phyloP scores from a whole-genome alignment of 2,329 filamentous ascomycete species.

The Cephalotrichum gorgonifer region DNA sequence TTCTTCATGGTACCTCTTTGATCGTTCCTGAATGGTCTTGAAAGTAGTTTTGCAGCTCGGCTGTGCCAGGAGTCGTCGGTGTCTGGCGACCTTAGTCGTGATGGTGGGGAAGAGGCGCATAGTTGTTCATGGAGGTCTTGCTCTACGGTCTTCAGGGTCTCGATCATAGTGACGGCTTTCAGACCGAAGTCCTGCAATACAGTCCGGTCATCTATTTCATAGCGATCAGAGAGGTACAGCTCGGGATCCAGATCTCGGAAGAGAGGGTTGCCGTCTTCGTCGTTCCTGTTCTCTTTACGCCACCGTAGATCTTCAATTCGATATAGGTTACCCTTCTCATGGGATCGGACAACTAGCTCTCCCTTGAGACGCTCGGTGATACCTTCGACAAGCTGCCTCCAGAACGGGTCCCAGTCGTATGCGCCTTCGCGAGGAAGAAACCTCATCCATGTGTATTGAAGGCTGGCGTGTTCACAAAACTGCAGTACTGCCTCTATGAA shows the following conservation, averaged over 20 bases:
- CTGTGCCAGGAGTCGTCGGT: slow-evolving; percentile 12
- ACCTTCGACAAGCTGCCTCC: slow-evolving; percentile 13
- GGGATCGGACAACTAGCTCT: slow-evolving; percentile 7
- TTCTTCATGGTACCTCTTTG: neutral
- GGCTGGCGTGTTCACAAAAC: slow-evolving; percentile 23
- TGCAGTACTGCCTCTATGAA: slow-evolving; percentile 27
- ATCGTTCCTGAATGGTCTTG: neutral
- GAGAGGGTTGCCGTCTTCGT: slow-evolving; percentile 9
- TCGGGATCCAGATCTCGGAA: slow-evolving; percentile 1
- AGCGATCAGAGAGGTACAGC: neutral
- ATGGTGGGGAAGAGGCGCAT: slow-evolving; percentile 4
- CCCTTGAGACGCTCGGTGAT: slow-evolving; percentile 12
- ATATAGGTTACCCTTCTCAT: neutral
- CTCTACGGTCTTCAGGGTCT: neutral
- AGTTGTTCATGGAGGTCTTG: neutral
- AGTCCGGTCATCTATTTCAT: slow-evolving; percentile 5
- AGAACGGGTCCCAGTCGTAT: slow-evolving; percentile 16
- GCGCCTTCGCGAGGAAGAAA: slow-evolving; percentile 25
- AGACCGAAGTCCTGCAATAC: neutral
- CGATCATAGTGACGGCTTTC: neutral
- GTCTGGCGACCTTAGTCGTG: slow-evolving; percentile 8
- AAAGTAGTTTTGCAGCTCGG: neutral
- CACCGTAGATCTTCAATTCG: neutral
- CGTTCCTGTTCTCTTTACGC: slow-evolving; percentile 1
- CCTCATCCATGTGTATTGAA: slow-evolving; percentile 33